These are phyloP conservation scores for Butyriboletus regius DNA, from an alignment of 1,284 basidiomycete genomes.

Conservation along the genomic window DNA sequence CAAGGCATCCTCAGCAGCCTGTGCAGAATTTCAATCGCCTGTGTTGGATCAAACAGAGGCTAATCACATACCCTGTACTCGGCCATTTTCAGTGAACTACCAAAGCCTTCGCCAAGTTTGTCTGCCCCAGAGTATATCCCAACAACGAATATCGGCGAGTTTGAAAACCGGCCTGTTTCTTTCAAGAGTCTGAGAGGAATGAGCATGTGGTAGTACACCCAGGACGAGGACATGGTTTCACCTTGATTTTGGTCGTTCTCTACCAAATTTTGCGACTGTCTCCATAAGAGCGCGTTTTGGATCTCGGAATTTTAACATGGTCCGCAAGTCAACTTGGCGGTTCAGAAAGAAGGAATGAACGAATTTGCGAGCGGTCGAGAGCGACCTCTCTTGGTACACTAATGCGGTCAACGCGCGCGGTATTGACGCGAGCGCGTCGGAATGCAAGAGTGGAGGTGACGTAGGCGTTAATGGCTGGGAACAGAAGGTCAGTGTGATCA, in stretches of 20 bases:
- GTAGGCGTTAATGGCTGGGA: constrained; percentile 43
- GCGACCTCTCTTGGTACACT: constrained; percentile 70
- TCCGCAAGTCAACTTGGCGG: constrained; percentile 72
- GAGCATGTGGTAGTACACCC: not conserved
- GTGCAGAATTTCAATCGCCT: constrained; percentile 2
- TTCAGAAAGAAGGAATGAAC: constrained; percentile 79
- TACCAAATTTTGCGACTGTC: constrained; percentile 70
- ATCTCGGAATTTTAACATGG: constrained; percentile 83
- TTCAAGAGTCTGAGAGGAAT: constrained; percentile 58
- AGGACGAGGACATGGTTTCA: constrained; percentile 28
- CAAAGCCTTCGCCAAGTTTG: constrained; percentile 92
- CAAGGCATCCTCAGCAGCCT: constrained; percentile 81
- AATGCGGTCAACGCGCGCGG: constrained; percentile 71
- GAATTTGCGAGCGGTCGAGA: constrained; percentile 73
- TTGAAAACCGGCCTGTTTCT: constrained; percentile 84
- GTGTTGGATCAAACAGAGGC: not conserved
- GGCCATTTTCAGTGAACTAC: constrained; percentile 89
- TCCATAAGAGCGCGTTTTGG: constrained; percentile 74
- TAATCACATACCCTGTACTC: constrained; percentile 70
- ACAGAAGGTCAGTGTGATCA: constrained; percentile 8
- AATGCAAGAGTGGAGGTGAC: constrained; percentile 50
- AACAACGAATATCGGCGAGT: constrained; percentile 86
- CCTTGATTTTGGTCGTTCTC: constrained; percentile 71
- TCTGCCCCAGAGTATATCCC: constrained; percentile 85
- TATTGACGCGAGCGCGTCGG: constrained; percentile 70